phyloP scores from a whole-genome alignment of 108 stramenopile genomes.

The Skeletonema costatum region DNA sequence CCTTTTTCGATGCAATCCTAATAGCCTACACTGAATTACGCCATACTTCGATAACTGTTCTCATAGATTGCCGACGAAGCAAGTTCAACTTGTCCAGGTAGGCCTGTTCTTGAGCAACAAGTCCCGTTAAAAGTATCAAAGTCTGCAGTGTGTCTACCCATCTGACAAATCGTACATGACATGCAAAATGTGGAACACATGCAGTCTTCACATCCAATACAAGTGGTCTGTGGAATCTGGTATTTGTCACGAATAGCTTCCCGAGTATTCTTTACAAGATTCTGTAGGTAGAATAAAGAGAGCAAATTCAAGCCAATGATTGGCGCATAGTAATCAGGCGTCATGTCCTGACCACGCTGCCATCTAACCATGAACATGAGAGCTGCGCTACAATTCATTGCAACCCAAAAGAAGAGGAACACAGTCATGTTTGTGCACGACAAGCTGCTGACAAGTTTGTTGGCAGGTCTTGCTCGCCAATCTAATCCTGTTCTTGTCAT shows the following conservation, averaged over 20 bases:
- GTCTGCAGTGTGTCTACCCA: conserved; percentile 81
- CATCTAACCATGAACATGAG: conserved; percentile 49
- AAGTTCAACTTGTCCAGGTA: conserved; percentile 50
- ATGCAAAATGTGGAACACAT: conserved; percentile 63
- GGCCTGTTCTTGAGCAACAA: conserved; percentile 50
- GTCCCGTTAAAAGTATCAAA: conserved; percentile 60
- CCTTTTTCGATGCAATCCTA: background rate
- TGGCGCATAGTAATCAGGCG: conserved; percentile 41
- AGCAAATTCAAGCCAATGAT: conserved; percentile 57
- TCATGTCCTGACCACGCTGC: conserved; percentile 40
- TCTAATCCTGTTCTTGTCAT: conserved; percentile 72
- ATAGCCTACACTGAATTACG: background rate
- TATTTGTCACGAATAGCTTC: conserved; percentile 63
- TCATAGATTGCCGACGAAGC: conserved; percentile 37
- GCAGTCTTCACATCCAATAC: conserved; percentile 55
- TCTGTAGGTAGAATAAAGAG: conserved; percentile 32
- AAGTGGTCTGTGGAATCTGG: conserved; percentile 57
- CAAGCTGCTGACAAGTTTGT: conserved; percentile 47
- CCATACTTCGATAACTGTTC: conserved; percentile 36
- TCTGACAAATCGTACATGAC: conserved; percentile 73
- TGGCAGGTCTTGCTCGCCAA: conserved; percentile 61
- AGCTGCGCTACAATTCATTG: conserved; percentile 52
- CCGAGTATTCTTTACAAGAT: conserved; percentile 55
- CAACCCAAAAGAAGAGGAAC: conserved; percentile 63
- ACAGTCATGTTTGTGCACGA: conserved; percentile 59